A percentile compares a stretch with the other conserved stretches of the same genome.
These are phyloP conservation scores for Inga oerstediana DNA, from an alignment of 306 rosid genomes.

Conservation along the genomic window DNA sequence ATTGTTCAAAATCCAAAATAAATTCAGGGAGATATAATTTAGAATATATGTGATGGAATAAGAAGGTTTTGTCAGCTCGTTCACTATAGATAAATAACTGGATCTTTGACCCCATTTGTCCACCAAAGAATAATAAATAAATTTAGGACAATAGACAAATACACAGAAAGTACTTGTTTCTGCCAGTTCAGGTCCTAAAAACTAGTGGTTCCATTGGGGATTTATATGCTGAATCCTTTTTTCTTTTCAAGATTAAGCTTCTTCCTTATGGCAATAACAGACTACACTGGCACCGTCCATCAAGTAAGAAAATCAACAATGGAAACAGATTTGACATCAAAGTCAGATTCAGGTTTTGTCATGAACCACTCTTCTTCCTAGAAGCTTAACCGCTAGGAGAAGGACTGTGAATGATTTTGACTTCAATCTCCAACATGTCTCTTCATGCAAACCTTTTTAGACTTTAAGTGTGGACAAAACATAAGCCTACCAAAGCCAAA, in stretches of 20 bases:
- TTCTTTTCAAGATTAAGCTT: neutral
- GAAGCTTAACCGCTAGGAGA: too few relatives aligned
- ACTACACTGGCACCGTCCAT: neutral
- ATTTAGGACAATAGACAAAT: neutral
- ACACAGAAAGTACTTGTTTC: neutral
- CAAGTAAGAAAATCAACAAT: neutral
- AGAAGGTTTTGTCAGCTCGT: constrained; percentile 4
- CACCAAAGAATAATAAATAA: neutral
- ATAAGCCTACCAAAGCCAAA: too few relatives aligned
- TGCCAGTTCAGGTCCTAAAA: neutral
- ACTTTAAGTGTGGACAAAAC: too few relatives aligned
- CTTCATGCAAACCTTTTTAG: too few relatives aligned
- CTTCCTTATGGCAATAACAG: neutral
- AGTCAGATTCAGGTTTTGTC: too few relatives aligned
- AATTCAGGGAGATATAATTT: constrained; percentile 17
- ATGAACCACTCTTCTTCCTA: too few relatives aligned
- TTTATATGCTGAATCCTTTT: neutral
- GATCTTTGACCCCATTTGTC: neutral
- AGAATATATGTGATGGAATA: neutral
- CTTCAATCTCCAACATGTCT: too few relatives aligned
- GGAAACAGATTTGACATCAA: neutral
- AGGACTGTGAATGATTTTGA: too few relatives aligned
- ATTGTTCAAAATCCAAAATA: constrained; percentile 9
- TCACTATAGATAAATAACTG: neutral
- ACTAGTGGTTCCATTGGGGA: constrained; percentile 9